Conservation (phyloP, 306 rosid genomes). For the Cicer cuneatum region DNA sequence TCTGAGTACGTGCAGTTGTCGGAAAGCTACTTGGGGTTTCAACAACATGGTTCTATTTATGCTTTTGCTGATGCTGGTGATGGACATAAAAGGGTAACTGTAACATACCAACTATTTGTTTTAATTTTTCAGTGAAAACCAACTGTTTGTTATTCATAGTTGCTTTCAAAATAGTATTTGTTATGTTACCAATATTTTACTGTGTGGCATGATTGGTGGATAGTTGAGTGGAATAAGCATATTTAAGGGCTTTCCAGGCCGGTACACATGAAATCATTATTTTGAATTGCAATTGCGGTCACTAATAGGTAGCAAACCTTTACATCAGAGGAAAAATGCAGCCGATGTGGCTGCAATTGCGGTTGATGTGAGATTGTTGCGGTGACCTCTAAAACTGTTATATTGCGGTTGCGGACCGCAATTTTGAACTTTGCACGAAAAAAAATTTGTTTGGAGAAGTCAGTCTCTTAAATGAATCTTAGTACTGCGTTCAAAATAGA, state of each 20-base stretch:
- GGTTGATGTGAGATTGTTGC: no score
- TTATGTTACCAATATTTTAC: neutral
- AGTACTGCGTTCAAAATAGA: neutral
- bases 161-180: neutral
- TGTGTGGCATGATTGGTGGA: neutral
- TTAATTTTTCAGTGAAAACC: neutral
- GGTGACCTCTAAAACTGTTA: no score
- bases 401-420: no score
- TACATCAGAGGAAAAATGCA: no score
- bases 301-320: no score
- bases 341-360: no score
- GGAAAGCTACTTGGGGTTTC: conserved; percentile 79
- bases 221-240: neutral
- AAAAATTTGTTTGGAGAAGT: neutral
- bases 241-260: neutral
- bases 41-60: conserved; percentile 68
- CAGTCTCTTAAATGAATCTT: neutral
- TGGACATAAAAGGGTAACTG: conserved; percentile 59
- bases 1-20: conserved; percentile 65
- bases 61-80: conserved; percentile 76
- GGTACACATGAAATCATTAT: neutral
- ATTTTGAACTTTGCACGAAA: neutral
- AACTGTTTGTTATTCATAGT: neutral
- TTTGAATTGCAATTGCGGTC: no score
- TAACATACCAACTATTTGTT: neutral